phyloP scores from a whole-genome alignment of 1,139 yeast genomes.

The Suhomyces atakaporum region DNA sequence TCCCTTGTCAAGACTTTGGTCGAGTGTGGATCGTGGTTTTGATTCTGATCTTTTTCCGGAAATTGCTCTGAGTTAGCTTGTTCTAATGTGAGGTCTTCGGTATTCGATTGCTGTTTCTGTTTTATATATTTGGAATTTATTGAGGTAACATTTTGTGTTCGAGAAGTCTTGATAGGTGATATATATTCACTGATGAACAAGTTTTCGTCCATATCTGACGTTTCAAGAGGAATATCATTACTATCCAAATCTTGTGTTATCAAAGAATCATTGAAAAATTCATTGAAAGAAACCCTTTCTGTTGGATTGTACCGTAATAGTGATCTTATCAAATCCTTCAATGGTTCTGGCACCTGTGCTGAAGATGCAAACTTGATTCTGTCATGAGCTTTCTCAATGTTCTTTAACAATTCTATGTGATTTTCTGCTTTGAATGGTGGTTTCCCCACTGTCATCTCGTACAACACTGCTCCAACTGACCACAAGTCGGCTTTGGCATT shows the following conservation, averaged over 20 bases:
- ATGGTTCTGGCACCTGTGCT: conserved; percentile 59
- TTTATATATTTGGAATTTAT: conserved; percentile 8
- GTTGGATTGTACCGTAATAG: conserved; percentile 82
- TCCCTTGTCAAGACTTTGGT: conserved; percentile 25
- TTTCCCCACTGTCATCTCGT: conserved; percentile 91
- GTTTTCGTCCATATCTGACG: conserved; percentile 71
- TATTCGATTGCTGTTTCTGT: not conserved
- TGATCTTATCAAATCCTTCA: conserved; percentile 70
- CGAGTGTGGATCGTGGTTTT: too few species aligned
- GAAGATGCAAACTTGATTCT: conserved; percentile 70
- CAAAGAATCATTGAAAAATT: conserved; percentile 72
- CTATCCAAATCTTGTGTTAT: conserved; percentile 50
- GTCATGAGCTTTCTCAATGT: conserved; percentile 81
- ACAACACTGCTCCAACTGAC: conserved; percentile 96
- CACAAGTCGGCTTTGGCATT: conserved; percentile 96
- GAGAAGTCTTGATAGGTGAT: conserved; percentile 36
- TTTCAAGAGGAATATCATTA: conserved; percentile 59
- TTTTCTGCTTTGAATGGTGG: conserved; percentile 95
- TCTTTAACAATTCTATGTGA: conserved; percentile 83
- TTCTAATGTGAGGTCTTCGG: not conserved
- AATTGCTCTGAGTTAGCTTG: too few species aligned
- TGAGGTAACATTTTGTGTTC: conserved; percentile 21
- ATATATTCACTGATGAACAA: conserved; percentile 82
- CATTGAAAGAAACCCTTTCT: conserved; percentile 83
- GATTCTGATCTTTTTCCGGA: too few species aligned